Percentiles rank a stretch among this genome's conserved stretches.
Evolutionary conservation across 768 basidiomycete species (phyloP).

Genomic region (Paxillus rubicundulus): DNA sequence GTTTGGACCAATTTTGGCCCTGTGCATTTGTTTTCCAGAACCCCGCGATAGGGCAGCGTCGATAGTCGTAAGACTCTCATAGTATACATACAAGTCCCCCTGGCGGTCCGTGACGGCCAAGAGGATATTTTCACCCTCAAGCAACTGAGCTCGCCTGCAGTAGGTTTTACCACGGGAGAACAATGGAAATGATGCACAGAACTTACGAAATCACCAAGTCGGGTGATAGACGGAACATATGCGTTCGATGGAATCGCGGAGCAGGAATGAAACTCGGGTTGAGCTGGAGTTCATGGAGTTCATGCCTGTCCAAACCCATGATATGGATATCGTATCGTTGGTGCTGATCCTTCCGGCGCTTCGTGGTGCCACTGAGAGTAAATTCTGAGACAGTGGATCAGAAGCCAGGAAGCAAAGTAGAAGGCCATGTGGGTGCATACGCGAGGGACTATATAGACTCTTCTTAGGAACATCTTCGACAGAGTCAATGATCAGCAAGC

Average conservation of each 20-base stretch:
- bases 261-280: conserved; percentile 4
- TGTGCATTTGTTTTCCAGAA: conserved; percentile 29
- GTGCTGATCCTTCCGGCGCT: background rate
- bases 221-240: conserved; percentile 1
- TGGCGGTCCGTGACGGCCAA: conserved; percentile 33
- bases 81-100: conserved; percentile 32
- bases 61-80: conserved; percentile 31
- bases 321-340: conserved; percentile 6
- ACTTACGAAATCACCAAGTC: background rate
- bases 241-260: background rate
- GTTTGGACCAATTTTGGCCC: conserved; percentile 39
- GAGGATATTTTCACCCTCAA: conserved; percentile 35
- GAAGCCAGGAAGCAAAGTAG: background rate
- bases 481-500: background rate
- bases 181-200: background rate
- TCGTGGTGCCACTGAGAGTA: background rate
- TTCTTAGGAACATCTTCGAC: background rate
- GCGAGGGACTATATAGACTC: background rate
- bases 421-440: no score
- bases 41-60: conserved; percentile 27
- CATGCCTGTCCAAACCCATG: conserved; percentile 5
- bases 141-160: conserved; percentile 35
- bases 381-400: background rate
- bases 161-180: background rate
- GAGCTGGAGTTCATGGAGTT: conserved; percentile 9